Conservation (phyloP, 192 early-diverging fungal species). For the Linnemannia zychae region DNA sequence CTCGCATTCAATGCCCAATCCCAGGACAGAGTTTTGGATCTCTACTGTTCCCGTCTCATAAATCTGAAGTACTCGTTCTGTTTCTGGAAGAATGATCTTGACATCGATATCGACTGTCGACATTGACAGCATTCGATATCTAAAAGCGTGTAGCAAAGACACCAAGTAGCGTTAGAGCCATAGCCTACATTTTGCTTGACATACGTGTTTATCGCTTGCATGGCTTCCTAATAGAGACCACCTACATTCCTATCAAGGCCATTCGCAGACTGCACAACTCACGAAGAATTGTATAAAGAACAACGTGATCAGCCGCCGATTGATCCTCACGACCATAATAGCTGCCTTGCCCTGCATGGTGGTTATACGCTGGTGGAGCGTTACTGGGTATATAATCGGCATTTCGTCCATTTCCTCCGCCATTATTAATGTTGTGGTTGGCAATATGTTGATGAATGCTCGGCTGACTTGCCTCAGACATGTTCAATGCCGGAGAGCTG, state of each 20-base stretch:
- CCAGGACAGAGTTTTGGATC: conserved; percentile 49
- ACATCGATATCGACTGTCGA: conserved; percentile 46
- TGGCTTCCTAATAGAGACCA: not conserved
- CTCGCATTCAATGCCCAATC: conserved; percentile 55
- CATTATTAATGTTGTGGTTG: not conserved
- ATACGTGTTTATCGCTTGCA: too few species aligned
- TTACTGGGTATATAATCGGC: conserved; percentile 11
- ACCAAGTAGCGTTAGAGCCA: not conserved
- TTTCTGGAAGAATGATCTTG: conserved; percentile 38
- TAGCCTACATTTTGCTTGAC: too few species aligned
- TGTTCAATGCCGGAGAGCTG: conserved; percentile 22
- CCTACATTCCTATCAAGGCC: conserved; percentile 43
- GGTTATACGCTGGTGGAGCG: conserved; percentile 20
- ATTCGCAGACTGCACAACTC: conserved; percentile 49
- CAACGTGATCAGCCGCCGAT: conserved; percentile 38
- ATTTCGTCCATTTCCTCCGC: not conserved
- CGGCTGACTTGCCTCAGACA: conserved; percentile 19
- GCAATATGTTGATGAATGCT: conserved; percentile 22
- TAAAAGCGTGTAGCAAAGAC: conserved; percentile 21
- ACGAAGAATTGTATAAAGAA: conserved; percentile 43
- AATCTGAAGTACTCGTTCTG: conserved; percentile 17
- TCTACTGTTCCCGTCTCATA: conserved; percentile 10
- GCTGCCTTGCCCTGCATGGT: conserved; percentile 9
- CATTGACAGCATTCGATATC: conserved; percentile 57
- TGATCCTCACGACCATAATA: conserved; percentile 20